Base-by-base conservation (phyloP, 176 grass and related monocot genomes). In the Hyparrhenia diplandra region DNA sequence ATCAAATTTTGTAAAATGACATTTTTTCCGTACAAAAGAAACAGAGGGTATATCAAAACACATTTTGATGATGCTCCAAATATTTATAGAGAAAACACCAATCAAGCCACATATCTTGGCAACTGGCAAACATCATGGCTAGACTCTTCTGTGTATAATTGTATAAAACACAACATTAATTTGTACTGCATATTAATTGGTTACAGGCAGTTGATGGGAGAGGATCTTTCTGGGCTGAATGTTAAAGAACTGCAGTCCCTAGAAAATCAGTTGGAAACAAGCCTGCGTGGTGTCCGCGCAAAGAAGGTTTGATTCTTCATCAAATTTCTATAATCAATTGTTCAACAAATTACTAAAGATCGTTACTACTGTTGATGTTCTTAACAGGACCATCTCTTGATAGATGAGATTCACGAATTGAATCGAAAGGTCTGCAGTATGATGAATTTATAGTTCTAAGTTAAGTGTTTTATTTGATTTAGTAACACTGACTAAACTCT, bases 351-450 rank as follows among this genome's bases (percentile, higher is more conserved):
- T 57, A 69, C 79, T 86, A 35, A 80, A 31, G 8, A 86, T 61
- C 13, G 30, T 36, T 67, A 51, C 57, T 83, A 51, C 63, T 89
- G n/a, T 35, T 82, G 68, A 72, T 83, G 27, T 55, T 85, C 16
- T 84, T 88, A 80, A 27, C 82, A 97, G 94, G 91, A 97, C 24
- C 88, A 97, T 52, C 18, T 91, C 71, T 55, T 97, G 61, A 70
- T 93, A 58, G 86, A 93, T 83, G 88, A 93, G 73, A 91, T 97
- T 85, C 91, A 93, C 4, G 88, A 97, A 76, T 79, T 97, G 55
- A 87, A 91, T 87, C 72, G 42, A 11, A 89, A 97, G 94, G 94
- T 97, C 20, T 27, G 40, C 20, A 37, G 0, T 31, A 42, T 73
- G 67, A n/a, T 66, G 21, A 20, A 17, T 23, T 11, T 71, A 40